phyloP scores from a whole-genome alignment of 805 yeast species.

The Spathaspora passalidarum region DNA sequence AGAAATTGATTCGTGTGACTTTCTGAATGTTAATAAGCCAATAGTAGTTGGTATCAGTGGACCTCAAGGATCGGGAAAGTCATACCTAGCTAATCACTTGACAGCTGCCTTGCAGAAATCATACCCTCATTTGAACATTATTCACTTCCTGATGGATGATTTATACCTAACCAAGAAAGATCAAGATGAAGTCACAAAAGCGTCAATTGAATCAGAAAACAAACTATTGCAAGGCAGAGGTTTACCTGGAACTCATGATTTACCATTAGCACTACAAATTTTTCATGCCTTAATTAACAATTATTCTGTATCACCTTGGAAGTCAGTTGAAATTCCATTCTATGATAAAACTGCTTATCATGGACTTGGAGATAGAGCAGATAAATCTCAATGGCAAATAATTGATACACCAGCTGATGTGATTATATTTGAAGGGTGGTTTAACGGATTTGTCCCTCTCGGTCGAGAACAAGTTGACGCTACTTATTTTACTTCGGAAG shows the following conservation, averaged over 20 bases:
- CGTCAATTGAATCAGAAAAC: conserved; percentile 39
- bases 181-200: conserved; percentile 46
- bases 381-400: conserved; percentile 34
- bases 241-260: conserved; percentile 91
- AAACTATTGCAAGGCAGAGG: conserved; percentile 74
- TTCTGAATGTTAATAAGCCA: conserved; percentile 27
- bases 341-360: conserved; percentile 72
- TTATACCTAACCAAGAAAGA: conserved; percentile 67
- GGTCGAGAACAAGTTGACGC: conserved; percentile 18
- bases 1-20: conserved; percentile 21
- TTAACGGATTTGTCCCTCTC: conserved; percentile 62
- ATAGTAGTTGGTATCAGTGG: conserved; percentile 60
- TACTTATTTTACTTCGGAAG: conserved; percentile 17
- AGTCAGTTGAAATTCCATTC: conserved; percentile 44
- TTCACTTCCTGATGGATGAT: conserved; percentile 79
- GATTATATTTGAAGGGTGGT: conserved; percentile 91
- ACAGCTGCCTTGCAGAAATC: conserved; percentile 24
- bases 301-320: not conserved
- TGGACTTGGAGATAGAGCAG: conserved; percentile 80
- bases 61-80: conserved; percentile 81
- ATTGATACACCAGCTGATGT: conserved; percentile 49
- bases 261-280: conserved; percentile 38
- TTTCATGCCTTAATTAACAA: conserved; percentile 28
- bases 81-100: conserved; percentile 49
- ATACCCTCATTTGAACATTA: conserved; percentile 36